A percentile compares a stretch with the other conserved stretches of the same genome.
These are phyloP conservation scores for Hypoxylon perforatum DNA, from an alignment of 495 filamentous ascomycete genomes.

Conservation along the genomic window DNA sequence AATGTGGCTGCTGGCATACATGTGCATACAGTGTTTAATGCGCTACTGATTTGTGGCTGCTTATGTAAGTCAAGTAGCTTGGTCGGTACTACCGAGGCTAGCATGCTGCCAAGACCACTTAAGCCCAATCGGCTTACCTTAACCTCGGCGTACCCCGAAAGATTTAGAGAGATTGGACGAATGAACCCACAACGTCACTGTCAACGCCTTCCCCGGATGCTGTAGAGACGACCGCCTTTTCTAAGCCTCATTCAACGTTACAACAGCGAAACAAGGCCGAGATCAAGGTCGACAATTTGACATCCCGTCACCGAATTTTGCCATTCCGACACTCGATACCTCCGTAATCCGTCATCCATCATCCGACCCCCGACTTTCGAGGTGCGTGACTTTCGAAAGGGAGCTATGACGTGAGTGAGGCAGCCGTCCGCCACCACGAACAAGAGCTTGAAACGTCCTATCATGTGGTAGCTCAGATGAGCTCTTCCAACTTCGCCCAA, in stretches of 20 bases:
- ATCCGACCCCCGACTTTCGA: background rate
- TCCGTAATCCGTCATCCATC: no score
- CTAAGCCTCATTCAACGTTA: slow-evolving; percentile 45
- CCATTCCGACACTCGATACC: no score
- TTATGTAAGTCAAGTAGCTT: slow-evolving; percentile 11
- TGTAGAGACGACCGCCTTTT: slow-evolving; percentile 14
- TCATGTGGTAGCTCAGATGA: slow-evolving; percentile 63
- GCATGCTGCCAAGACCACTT: slow-evolving; percentile 11
- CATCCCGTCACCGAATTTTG: no score
- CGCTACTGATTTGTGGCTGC: background rate
- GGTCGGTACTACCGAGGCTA: slow-evolving; percentile 34
- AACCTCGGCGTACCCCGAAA: slow-evolving; percentile 44
- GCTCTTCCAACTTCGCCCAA: slow-evolving; percentile 80
- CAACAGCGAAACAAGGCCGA: slow-evolving; percentile 5
- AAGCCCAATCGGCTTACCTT: slow-evolving; percentile 18
- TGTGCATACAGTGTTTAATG: background rate
- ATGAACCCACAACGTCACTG: slow-evolving; percentile 35
- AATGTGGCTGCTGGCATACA: background rate
- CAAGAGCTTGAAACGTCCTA: slow-evolving; percentile 13
- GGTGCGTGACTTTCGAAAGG: background rate
- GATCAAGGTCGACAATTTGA: background rate
- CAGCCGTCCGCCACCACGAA: slow-evolving; percentile 10
- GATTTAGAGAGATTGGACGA: background rate
- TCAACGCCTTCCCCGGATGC: slow-evolving; percentile 12
- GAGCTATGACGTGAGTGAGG: slow-evolving; percentile 24